Conservation (phyloP, 345 rosid species). For the Carallia pectinifolia region DNA sequence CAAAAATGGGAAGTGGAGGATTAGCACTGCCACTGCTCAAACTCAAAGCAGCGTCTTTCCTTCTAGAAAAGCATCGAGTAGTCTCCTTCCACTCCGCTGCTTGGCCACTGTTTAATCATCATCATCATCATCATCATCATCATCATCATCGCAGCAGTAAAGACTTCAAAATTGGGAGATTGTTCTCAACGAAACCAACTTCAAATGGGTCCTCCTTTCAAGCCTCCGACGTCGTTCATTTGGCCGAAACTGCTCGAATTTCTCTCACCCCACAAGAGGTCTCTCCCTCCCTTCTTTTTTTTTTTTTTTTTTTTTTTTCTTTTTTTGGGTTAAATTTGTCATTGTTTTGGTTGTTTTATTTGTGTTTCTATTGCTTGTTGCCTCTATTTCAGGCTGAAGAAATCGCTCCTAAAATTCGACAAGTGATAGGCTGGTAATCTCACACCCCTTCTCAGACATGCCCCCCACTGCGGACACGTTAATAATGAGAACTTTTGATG, state of each 20-base stretch:
- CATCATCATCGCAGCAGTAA: slow-evolving; percentile 9
- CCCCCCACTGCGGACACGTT: too few species aligned
- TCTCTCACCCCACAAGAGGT: slow-evolving; percentile 69
- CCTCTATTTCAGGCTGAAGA: slow-evolving; percentile 46
- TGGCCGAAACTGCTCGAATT: slow-evolving; percentile 83
- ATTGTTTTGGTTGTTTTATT: not conserved
- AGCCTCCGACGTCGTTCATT: slow-evolving; percentile 61
- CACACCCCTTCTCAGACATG: not conserved
- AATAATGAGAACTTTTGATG: not conserved
- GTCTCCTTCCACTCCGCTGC: slow-evolving; percentile 3
- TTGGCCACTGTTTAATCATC: slow-evolving; percentile 8
- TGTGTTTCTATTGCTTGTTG: not conserved
- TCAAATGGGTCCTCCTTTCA: slow-evolving; percentile 41
- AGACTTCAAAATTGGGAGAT: slow-evolving; percentile 20
- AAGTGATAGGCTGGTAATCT: slow-evolving; percentile 65
- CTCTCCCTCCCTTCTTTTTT: not conserved
- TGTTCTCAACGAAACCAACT: slow-evolving; percentile 33
- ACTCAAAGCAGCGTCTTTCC: slow-evolving; percentile 12
- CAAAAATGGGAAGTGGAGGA: slow-evolving; percentile 19
- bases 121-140: not conserved
- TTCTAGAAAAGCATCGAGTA: slow-evolving; percentile 2
- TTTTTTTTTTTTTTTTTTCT: not conserved
- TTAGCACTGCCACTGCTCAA: slow-evolving; percentile 16
- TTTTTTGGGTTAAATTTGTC: not conserved
- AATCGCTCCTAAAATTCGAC: slow-evolving; percentile 65